Base-by-base conservation (phyloP, 164 flowering plant genomes). In the Liriodendron chinense region DNA sequence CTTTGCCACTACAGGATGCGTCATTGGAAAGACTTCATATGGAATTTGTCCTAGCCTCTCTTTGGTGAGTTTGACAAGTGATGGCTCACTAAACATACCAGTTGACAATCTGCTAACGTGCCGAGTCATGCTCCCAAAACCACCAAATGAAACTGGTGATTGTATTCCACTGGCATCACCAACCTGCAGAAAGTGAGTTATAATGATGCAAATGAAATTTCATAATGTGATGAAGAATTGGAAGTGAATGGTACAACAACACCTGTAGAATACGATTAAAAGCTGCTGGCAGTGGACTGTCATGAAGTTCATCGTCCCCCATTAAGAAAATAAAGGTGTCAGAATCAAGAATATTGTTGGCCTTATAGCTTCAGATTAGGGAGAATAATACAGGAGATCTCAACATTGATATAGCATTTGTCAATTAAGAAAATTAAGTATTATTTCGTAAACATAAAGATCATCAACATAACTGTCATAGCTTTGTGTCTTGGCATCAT, bases 81-180 rank as follows among this genome's bases (percentile, higher is more conserved):
- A 53, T 53, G 59, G 18, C 13, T 8, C 13, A 72, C 23, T 25
- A 28, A 74, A 28, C 72, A 64, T 87, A 95, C 99, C 99, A 69
- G 75, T 62, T 78, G 99, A 86, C 76, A 95, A 79, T 82, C 99
- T 89, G 68, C 85, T 86, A 77, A 95, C 92, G 78, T 95, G 98
- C 85, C 99, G 86, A 22, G 98, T 95, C 89, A 95, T 89, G 89
- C 99, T 93, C 72, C 94, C 98, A 80, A 92, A 95, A 73, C 99
- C 99, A 75, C 99, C 99, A 85, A 95, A 95, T 59, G 97, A 95
- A 78, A 93, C 97, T 34, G 99, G 99, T 70, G 99, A 93, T 56
- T 95, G 99, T 77, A 93, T 90, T 75, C 99, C 99, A 72, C 99
- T 95, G 79, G 99, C 98, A 88, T 93, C 99, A 16, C 99, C 99